Base-by-base conservation (phyloP, 2,329 filamentous ascomycete genomes). In the Aspergillus melleus region DNA sequence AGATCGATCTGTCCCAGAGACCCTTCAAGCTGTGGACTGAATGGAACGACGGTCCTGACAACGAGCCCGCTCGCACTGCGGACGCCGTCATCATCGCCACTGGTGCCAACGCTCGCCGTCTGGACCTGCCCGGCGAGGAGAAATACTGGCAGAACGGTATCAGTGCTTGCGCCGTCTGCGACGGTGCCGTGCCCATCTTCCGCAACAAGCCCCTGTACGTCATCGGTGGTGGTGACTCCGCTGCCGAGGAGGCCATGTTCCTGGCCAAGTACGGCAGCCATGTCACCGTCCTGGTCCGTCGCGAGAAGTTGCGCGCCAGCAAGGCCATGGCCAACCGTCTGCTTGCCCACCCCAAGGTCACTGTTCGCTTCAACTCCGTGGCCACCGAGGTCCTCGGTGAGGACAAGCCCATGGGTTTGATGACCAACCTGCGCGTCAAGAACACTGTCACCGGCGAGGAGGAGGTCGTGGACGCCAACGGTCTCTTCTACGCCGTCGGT, bases 71-170 rank as follows among this genome's bases (percentile, higher is more conserved):
- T 57, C 89, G 92, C 82, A 99, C 95, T 4, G 92, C 95, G 59
- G 94, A 98, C 76, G 84, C 92, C 51, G 81, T 99, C 70, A 96
- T 99, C 79, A 88, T 99, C 66, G 96, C 95, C 46, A 99, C 95
- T 0, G 95, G 95, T 67, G 95, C 96, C 52, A 96, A 94, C 64
- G 95, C 95, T 39, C 85, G 91, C 66, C 86, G 96, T 64, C 81
- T 99, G 57, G 82, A 89, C 75, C 86, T 99, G 51, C 82, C 88
- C 12, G 96, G 95, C 57, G 95, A 99, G 82, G 90, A 96, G 57
- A 90, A 88, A 76, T 99, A 92, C 86, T 99, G 96, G 96, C 93
- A 96, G 76, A 95, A 90, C 76, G 95, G 95, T 68, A 92, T 99
- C 74, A 95, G 90, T 55, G 95, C 95, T 53, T 99, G 95, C 79